phyloP scores from a whole-genome alignment of 176 grass and related monocot genomes.

The Juncus effusus region DNA sequence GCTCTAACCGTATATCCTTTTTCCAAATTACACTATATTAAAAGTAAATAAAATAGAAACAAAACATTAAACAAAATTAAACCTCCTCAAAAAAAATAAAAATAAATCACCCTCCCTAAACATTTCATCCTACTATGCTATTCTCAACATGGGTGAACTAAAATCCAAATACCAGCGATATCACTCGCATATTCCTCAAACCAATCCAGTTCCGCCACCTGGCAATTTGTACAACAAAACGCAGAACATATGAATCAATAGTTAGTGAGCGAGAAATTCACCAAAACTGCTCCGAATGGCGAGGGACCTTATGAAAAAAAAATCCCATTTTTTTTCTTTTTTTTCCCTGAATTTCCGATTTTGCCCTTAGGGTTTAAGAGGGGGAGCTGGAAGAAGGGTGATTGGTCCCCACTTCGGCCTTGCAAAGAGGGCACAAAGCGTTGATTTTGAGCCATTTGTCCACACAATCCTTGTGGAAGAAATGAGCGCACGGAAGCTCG shows the following conservation, averaged over 20 bases:
- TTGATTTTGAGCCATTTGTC: slow-evolving; percentile 99
- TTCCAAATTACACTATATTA: too few species aligned
- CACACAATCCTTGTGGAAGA: slow-evolving; percentile 93
- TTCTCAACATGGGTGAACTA: slow-evolving; percentile 15
- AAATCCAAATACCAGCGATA: slow-evolving; percentile 2
- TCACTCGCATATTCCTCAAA: slow-evolving; percentile 5
- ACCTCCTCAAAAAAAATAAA: neutral
- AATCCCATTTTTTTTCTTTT: slow-evolving; percentile 5
- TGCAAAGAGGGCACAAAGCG: slow-evolving; percentile 90
- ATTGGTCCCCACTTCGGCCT: slow-evolving; percentile 52
- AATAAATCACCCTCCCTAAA: neutral
- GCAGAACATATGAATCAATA: neutral
- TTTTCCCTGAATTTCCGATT: neutral
- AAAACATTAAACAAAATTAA: neutral
- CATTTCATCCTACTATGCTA: slow-evolving; percentile 20
- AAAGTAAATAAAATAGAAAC: neutral
- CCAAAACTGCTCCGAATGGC: slow-evolving; percentile 18
- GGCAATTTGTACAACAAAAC: neutral
- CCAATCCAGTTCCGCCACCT: neutral
- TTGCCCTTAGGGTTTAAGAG: neutral
- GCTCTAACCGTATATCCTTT: too few species aligned
- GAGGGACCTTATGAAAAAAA: neutral
- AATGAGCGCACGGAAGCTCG: slow-evolving; percentile 84
- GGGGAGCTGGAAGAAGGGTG: neutral
- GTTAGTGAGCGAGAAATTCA: slow-evolving; percentile 21